These are phyloP conservation scores for Priceomyces carsonii DNA, from an alignment of 805 yeast species.

Conservation along the genomic window DNA sequence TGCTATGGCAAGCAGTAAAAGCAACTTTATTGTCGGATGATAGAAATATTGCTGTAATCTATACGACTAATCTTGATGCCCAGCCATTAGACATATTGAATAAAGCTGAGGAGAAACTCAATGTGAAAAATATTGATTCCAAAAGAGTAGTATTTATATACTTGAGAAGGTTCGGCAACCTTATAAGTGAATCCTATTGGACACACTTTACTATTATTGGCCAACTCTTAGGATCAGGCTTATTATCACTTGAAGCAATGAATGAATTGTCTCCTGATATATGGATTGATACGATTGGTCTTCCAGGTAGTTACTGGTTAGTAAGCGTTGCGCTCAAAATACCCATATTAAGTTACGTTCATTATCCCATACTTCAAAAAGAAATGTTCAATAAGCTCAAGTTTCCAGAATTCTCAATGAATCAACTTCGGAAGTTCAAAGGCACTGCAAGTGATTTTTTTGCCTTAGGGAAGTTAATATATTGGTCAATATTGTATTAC, in stretches of 20 bases:
- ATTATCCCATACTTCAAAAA: constrained; percentile 85
- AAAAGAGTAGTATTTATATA: constrained; percentile 62
- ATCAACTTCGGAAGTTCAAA: constrained; percentile 17
- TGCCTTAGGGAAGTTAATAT: constrained; percentile 42
- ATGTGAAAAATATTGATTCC: constrained; percentile 45
- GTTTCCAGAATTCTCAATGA: constrained; percentile 17
- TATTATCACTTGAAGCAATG: constrained; percentile 72
- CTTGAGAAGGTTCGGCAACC: constrained; percentile 49
- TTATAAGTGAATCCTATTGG: constrained; percentile 76
- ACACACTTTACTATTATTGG: constrained; percentile 78
- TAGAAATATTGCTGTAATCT: constrained; percentile 62
- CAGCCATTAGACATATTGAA: constrained; percentile 49
- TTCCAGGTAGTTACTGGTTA: constrained; percentile 81
- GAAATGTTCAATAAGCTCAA: constrained; percentile 78
- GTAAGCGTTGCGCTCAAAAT: constrained; percentile 56
- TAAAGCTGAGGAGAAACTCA: constrained; percentile 58
- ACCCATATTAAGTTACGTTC: constrained; percentile 89
- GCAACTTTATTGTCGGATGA: constrained; percentile 56
- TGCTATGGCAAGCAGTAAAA: constrained; percentile 89
- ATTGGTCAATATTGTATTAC: constrained; percentile 71
- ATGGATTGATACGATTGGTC: constrained; percentile 94
- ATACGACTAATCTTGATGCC: constrained; percentile 64
- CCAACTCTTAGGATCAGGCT: constrained; percentile 79
- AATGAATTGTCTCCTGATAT: constrained; percentile 74
- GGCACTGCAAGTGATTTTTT: constrained; percentile 31